Evolutionary conservation across 768 basidiomycete species (phyloP).

Genomic region (Lactarius sp.): DNA sequence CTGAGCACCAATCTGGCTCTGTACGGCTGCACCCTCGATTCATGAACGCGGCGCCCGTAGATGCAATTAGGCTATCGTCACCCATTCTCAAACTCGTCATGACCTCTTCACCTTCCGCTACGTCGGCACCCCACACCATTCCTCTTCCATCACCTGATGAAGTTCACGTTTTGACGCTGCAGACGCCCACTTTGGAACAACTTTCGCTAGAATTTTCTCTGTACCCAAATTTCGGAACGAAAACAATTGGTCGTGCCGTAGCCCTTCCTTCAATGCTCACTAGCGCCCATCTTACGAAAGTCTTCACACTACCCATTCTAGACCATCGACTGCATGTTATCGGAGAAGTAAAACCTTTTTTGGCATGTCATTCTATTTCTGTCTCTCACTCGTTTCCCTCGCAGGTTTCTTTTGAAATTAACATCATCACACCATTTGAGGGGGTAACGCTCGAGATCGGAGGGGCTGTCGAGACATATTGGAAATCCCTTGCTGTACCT

Average conservation of each 20-base stretch:
- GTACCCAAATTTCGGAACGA: constrained; percentile 96
- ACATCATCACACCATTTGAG: constrained; percentile 82
- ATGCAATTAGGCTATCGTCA: constrained; percentile 62
- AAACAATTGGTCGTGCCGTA: constrained; percentile 90
- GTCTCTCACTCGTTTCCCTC: constrained; percentile 5
- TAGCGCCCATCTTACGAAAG: constrained; percentile 48
- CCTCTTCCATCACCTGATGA: constrained; percentile 75
- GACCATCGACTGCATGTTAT: constrained; percentile 92
- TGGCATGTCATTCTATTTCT: neutral
- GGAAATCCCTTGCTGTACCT: constrained; percentile 78
- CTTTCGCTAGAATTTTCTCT: constrained; percentile 88
- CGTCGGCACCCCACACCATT: constrained; percentile 86
- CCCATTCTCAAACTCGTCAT: constrained; percentile 93
- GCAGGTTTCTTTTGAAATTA: constrained; percentile 85
- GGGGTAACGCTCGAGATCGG: constrained; percentile 92
- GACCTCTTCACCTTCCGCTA: constrained; percentile 79
- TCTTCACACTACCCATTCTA: constrained; percentile 70
- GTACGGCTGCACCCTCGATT: constrained; percentile 72
- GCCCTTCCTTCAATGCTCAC: constrained; percentile 72
- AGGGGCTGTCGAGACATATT: constrained; percentile 95
- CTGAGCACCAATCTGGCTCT: constrained; percentile 38
- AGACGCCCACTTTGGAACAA: constrained; percentile 65
- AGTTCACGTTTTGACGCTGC: constrained; percentile 78
- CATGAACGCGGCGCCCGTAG: constrained; percentile 61
- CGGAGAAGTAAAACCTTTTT: constrained; percentile 63